phyloP scores from a whole-genome alignment of 495 filamentous ascomycete genomes.

The Monascus purpureus region DNA sequence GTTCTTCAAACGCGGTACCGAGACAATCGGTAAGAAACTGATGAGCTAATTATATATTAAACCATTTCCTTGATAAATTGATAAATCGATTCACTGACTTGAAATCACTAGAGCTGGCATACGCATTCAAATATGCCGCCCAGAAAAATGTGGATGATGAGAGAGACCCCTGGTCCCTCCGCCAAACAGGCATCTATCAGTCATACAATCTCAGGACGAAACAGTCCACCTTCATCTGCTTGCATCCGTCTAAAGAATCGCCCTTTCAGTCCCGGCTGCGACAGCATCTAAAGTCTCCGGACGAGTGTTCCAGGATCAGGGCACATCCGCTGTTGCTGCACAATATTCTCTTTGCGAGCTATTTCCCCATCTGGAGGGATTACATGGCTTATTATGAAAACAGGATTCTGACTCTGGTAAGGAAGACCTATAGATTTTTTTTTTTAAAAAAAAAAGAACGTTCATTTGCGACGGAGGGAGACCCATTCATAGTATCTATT shows the following conservation, averaged over 20 bases:
- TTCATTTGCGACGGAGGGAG: too few relatives aligned
- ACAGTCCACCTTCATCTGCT: constrained; percentile 17
- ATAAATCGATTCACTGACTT: too few relatives aligned
- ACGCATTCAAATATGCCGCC: constrained; percentile 28
- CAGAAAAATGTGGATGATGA: constrained; percentile 13
- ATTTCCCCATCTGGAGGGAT: constrained; percentile 23
- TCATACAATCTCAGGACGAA: constrained; percentile 13
- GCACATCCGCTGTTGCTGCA: constrained; percentile 17
- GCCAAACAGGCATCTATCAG: constrained; percentile 31
- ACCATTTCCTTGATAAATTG: too few relatives aligned
- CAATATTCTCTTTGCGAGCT: constrained; percentile 19
- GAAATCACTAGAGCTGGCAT: constrained; percentile 19
- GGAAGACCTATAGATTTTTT: too few relatives aligned
- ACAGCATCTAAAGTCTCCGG: constrained; percentile 3
- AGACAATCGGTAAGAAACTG: constrained; percentile 14
- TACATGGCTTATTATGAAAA: constrained; percentile 22
- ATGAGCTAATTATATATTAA: not conserved
- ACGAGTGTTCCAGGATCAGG: constrained; percentile 2
- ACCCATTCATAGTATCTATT: too few relatives aligned
- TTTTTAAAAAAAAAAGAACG: too few relatives aligned
- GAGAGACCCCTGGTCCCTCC: constrained; percentile 22
- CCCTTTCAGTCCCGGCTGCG: constrained; percentile 12
- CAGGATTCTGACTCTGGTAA: constrained; percentile 15
- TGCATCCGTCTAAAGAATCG: constrained; percentile 22
- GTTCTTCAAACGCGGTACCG: constrained; percentile 7